Conservation (phyloP, 2,329 filamentous ascomycete species). For the Blumeria graminis region DNA sequence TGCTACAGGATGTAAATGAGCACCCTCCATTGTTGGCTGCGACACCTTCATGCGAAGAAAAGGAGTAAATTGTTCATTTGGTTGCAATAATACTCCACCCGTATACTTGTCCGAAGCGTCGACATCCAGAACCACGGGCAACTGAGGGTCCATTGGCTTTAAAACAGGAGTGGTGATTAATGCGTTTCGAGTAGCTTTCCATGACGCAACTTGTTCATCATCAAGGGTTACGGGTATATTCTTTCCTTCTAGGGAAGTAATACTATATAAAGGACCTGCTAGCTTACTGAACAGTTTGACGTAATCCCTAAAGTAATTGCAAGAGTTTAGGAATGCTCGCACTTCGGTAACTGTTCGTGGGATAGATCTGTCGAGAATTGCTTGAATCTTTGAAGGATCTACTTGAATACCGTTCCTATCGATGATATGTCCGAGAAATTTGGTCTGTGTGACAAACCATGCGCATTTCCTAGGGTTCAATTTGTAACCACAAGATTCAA, state of each 20-base stretch:
- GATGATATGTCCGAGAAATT: background rate
- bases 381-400: background rate
- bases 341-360: background rate
- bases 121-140: background rate
- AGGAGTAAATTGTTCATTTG: background rate
- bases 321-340: background rate
- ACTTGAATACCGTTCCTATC: background rate
- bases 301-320: background rate
- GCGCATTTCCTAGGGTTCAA: background rate
- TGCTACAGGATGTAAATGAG: background rate
- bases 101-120: background rate
- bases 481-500: background rate
- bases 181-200: background rate
- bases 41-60: background rate
- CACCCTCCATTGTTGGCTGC: background rate
- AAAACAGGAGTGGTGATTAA: background rate
- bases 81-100: background rate
- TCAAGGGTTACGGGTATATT: background rate
- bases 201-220: background rate
- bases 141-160: background rate
- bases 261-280: background rate
- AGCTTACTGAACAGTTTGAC: background rate
- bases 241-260: background rate
- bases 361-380: background rate
- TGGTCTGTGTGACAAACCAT: background rate